These are phyloP conservation scores for Neurospora sp. DNA, from an alignment of 495 filamentous ascomycete genomes.

Conservation along the genomic window DNA sequence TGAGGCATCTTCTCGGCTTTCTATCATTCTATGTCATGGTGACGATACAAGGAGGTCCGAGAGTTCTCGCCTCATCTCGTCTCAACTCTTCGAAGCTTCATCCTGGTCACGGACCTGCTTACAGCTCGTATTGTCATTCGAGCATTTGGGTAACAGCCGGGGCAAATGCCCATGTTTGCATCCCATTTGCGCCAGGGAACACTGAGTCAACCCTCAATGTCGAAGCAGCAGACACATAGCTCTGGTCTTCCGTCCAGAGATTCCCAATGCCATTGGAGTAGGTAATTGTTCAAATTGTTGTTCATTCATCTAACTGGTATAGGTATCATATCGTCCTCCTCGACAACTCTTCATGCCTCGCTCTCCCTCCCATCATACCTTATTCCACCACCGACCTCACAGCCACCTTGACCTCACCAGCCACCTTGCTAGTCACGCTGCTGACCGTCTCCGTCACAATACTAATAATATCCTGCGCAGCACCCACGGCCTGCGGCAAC, in stretches of 20 bases:
- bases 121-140: no score
- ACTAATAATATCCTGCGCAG: background rate
- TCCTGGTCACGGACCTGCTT: background rate
- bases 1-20: background rate
- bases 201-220: background rate
- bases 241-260: no score
- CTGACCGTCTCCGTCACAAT: background rate
- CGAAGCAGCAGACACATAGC: no score
- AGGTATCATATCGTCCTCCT: background rate
- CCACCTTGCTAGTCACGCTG: background rate
- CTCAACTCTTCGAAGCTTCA: background rate
- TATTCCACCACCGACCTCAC: background rate
- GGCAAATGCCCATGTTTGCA: background rate
- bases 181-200: background rate
- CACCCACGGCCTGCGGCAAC: slow-evolving; percentile 1
- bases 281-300: background rate
- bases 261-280: background rate
- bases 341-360: background rate
- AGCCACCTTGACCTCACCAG: background rate
- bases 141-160: background rate
- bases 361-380: background rate
- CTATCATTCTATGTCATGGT: background rate
- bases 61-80: background rate
- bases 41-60: background rate
- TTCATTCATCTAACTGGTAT: background rate